These are phyloP conservation scores for Notholithocarpus densiflorus DNA, from an alignment of 306 rosid genomes.

Conservation along the genomic window DNA sequence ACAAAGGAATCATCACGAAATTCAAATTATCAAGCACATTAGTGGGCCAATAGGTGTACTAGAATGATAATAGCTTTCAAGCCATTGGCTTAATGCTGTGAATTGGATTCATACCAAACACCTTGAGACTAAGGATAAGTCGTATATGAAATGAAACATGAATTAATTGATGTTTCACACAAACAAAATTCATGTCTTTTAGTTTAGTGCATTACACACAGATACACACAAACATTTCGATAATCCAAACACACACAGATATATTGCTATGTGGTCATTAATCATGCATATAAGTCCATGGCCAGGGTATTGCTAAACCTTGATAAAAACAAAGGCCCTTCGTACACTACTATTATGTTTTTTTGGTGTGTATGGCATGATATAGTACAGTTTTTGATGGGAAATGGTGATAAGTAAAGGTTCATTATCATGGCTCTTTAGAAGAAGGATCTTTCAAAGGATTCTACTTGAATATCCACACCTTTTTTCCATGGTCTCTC, in stretches of 20 bases:
- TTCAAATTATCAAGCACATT: background rate
- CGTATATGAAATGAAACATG: too few species aligned
- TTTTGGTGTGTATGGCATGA: background rate
- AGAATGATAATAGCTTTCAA: background rate
- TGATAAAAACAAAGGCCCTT: background rate
- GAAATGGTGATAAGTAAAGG: background rate
- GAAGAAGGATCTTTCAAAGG: background rate
- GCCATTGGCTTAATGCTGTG: background rate
- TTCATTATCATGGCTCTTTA: background rate
- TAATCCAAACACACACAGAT: background rate
- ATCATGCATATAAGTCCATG: background rate
- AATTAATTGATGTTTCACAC: too few species aligned
- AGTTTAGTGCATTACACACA: conserved; percentile 4
- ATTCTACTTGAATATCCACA: background rate
- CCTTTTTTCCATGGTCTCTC: background rate
- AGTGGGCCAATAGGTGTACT: background rate
- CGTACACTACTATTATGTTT: too few species aligned
- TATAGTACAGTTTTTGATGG: background rate
- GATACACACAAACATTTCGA: background rate
- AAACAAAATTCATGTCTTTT: background rate
- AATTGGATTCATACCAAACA: background rate
- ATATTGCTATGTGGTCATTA: background rate
- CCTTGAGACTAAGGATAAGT: background rate
- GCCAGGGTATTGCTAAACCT: background rate
- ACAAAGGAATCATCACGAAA: background rate